Conservation (phyloP, 2,329 filamentous ascomycete genomes). For the Aaosphaeria pasadenensis region DNA sequence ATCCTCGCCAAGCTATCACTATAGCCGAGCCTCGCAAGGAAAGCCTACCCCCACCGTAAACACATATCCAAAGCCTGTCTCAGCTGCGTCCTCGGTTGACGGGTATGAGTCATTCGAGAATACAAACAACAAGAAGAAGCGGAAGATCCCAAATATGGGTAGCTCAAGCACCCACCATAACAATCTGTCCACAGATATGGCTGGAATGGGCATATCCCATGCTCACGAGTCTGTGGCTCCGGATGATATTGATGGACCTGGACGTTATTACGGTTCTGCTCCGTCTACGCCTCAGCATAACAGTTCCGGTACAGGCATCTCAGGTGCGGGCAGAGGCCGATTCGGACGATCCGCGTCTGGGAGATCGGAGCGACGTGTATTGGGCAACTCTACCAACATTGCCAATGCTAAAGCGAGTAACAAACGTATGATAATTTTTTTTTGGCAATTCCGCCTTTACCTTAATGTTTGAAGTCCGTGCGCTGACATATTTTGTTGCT, state of each 20-base stretch:
- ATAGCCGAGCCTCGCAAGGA: slow-evolving; percentile 27
- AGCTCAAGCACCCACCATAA: slow-evolving; percentile 60
- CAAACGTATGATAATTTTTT: slow-evolving; percentile 29
- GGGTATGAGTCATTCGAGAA: slow-evolving; percentile 98
- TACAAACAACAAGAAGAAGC: slow-evolving; percentile 98
- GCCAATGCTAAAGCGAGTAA: slow-evolving; percentile 43
- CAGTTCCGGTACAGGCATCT: slow-evolving; percentile 63
- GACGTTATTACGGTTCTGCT: slow-evolving; percentile 57
- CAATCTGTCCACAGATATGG: slow-evolving; percentile 61
- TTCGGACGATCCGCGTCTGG: slow-evolving; percentile 61
- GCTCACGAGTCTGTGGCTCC: slow-evolving; percentile 42
- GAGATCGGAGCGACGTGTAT: slow-evolving; percentile 42
- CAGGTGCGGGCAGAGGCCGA: slow-evolving; percentile 79
- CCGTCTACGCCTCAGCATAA: slow-evolving; percentile 51
- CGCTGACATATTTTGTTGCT: slow-evolving; percentile 34
- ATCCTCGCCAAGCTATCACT: slow-evolving; percentile 39
- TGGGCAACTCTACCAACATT: slow-evolving; percentile 41
- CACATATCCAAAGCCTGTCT: slow-evolving; percentile 45
- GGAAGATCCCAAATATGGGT: slow-evolving; percentile 90
- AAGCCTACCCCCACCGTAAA: slow-evolving; percentile 25
- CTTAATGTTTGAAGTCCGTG: slow-evolving; percentile 21
- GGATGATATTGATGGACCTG: slow-evolving; percentile 46
- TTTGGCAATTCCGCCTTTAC: slow-evolving; percentile 20
- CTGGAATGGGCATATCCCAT: slow-evolving; percentile 59
- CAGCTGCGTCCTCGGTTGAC: slow-evolving; percentile 69